phyloP scores from a whole-genome alignment of 495 filamentous ascomycete genomes.

The Neurospora africana region DNA sequence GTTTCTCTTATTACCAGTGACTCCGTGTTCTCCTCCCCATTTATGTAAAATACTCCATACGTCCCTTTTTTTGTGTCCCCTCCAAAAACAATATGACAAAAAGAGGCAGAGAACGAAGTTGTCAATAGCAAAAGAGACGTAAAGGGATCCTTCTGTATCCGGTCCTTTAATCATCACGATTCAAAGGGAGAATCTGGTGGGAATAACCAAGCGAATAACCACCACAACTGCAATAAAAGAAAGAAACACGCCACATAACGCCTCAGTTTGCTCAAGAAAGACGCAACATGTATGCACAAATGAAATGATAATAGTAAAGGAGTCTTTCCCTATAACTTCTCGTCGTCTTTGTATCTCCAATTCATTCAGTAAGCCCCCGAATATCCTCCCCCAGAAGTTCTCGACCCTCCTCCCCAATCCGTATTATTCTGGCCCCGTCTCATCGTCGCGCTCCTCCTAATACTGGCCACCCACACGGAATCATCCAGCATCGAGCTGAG shows the following conservation, averaged over 20 bases:
- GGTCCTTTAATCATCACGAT: background rate
- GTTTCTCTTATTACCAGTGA: background rate
- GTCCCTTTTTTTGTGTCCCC: too few relatives aligned
- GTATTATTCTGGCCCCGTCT: constrained; percentile 29
- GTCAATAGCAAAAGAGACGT: background rate
- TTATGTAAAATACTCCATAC: too few relatives aligned
- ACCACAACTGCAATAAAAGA: background rate
- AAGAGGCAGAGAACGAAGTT: background rate
- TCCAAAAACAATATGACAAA: too few relatives aligned
- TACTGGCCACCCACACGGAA: constrained; percentile 87
- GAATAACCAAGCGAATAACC: background rate
- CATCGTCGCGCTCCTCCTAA: constrained; percentile 76
- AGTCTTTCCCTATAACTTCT: background rate
- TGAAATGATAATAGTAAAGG: background rate
- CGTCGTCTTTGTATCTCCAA: background rate
- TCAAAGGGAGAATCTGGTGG: background rate
- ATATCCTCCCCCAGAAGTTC: constrained; percentile 6
- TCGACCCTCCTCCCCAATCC: background rate
- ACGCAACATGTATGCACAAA: background rate
- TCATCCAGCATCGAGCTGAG: constrained; percentile 73
- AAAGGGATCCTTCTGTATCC: background rate
- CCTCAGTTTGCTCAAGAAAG: background rate
- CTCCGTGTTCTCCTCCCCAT: background rate
- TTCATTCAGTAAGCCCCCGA: constrained; percentile 4
- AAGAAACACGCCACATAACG: background rate